phyloP scores from a whole-genome alignment of 2,329 filamentous ascomycete species.

The Paecilomyces fulvus region DNA sequence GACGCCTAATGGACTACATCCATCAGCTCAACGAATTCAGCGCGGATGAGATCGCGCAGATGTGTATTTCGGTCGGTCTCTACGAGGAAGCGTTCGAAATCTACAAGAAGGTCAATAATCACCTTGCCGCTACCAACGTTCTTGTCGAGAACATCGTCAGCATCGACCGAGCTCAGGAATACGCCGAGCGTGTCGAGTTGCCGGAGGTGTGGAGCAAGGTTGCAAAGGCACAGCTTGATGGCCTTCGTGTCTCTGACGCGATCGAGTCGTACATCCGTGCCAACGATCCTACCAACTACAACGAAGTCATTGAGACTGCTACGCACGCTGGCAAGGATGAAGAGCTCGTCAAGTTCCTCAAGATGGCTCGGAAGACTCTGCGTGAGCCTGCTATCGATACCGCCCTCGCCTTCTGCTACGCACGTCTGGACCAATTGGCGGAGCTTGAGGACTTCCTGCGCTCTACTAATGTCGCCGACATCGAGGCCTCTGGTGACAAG shows the following conservation, averaged over 20 bases:
- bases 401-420: conserved; percentile 85
- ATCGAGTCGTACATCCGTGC: conserved; percentile 98
- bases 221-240: conserved; percentile 94
- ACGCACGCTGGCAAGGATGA: conserved; percentile 96
- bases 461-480: conserved; percentile 85
- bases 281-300: conserved; percentile 82
- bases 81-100: conserved; percentile 97
- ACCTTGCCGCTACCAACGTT: conserved; percentile 77
- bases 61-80: conserved; percentile 90
- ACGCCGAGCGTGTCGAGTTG: conserved; percentile 86
- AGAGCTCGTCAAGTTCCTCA: conserved; percentile 90
- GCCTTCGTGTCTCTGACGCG: conserved; percentile 80
- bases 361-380: conserved; percentile 94
- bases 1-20: conserved; percentile 91
- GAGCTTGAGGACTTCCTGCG: conserved; percentile 96
- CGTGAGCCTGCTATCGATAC: conserved; percentile 92
- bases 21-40: conserved; percentile 83
- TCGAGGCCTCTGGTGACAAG: conserved; percentile 96
- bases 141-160: conserved; percentile 94
- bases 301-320: conserved; percentile 91
- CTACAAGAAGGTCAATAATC: conserved; percentile 94
- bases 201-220: conserved; percentile 98
- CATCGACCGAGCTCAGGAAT: conserved; percentile 93
- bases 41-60: conserved; percentile 81
- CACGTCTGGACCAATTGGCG: conserved; percentile 78